Percentiles rank a stretch among this genome's conserved stretches.
phyloP scores from a whole-genome alignment of 192 early-diverging fungal species.

The Allomyces javanicus region DNA sequence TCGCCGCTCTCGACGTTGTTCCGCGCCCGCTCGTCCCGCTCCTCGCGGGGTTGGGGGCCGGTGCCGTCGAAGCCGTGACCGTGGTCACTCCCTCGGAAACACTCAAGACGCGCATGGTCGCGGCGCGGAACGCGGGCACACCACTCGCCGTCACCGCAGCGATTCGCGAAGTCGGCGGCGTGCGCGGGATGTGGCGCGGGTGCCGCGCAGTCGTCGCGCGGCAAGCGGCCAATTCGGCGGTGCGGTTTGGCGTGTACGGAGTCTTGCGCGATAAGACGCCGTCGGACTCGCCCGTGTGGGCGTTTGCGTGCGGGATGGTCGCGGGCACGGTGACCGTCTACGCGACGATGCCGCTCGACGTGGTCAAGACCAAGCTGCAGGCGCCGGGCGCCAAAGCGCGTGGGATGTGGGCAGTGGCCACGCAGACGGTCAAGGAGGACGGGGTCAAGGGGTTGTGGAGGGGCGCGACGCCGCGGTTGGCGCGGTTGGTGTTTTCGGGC shows the following conservation, averaged over 20 bases:
- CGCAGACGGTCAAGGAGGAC: constrained; percentile 47
- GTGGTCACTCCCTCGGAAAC: constrained; percentile 90
- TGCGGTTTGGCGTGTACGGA: constrained; percentile 75
- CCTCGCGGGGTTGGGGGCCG: constrained; percentile 67
- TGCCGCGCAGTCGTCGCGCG: constrained; percentile 77
- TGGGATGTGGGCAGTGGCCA: constrained; percentile 51
- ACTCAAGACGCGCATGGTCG: constrained; percentile 47
- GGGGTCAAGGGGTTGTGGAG: constrained; percentile 80
- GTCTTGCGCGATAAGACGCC: constrained; percentile 30
- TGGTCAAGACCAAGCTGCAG: constrained; percentile 96
- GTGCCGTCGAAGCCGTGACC: constrained; percentile 64
- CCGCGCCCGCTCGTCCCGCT: constrained; percentile 42
- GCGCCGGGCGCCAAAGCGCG: constrained; percentile 56
- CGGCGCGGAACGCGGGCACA: background rate
- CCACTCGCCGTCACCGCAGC: constrained; percentile 12
- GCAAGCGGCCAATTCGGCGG: constrained; percentile 89
- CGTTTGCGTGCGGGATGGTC: constrained; percentile 55
- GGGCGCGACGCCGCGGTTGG: constrained; percentile 76
- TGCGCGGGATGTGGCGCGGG: constrained; percentile 74
- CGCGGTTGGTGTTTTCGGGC: constrained; percentile 65
- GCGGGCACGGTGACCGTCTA: constrained; percentile 89
- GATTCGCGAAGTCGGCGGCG: constrained; percentile 49
- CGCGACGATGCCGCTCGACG: constrained; percentile 89
- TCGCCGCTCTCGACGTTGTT: constrained; percentile 52
- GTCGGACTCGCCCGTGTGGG: constrained; percentile 15